Conservation (phyloP, 2,329 filamentous ascomycete genomes). For the Fusarium sp. region DNA sequence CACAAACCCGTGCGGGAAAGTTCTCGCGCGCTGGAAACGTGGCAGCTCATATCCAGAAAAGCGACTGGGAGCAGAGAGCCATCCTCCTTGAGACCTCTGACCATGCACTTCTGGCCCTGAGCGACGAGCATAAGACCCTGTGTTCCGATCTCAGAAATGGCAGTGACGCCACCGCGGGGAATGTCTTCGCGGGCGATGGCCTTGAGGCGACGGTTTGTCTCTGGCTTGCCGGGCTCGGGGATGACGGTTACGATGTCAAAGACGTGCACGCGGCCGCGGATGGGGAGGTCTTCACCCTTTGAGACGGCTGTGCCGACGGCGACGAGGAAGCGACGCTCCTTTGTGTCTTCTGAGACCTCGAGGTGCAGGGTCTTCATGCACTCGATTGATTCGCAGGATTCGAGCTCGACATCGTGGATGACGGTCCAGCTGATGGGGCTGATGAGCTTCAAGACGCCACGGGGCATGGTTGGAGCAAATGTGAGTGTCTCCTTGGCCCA, state of each 20-base stretch:
- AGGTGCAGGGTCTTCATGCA: conserved; percentile 86
- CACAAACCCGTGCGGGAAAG: conserved; percentile 86
- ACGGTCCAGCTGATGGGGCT: conserved; percentile 81
- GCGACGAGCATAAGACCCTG: conserved; percentile 90
- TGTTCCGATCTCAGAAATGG: conserved; percentile 84
- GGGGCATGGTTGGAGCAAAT: conserved; percentile 76
- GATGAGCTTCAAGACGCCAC: conserved; percentile 81
- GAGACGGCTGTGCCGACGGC: conserved; percentile 86
- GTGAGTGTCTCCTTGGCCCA: conserved; percentile 78
- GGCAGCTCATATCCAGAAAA: conserved; percentile 97
- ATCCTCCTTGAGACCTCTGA: conserved; percentile 94
- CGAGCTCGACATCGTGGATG: conserved; percentile 80
- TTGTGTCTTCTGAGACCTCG: conserved; percentile 90
- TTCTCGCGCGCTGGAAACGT: conserved; percentile 87
- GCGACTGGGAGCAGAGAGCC: conserved; percentile 92
- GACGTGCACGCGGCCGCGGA: conserved; percentile 86
- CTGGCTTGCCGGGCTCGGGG: conserved; percentile 84
- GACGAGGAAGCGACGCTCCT: conserved; percentile 85
- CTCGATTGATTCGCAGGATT: conserved; percentile 80
- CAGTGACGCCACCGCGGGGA: conserved; percentile 89
- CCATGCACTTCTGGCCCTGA: conserved; percentile 97
- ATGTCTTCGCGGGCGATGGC: conserved; percentile 91
- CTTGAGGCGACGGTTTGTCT: conserved; percentile 88
- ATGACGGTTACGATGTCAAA: conserved; percentile 94
- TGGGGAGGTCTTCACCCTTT: conserved; percentile 91